These are phyloP conservation scores for Aspergillus neotritici DNA, from an alignment of 2,329 filamentous ascomycete species.

Conservation along the genomic window DNA sequence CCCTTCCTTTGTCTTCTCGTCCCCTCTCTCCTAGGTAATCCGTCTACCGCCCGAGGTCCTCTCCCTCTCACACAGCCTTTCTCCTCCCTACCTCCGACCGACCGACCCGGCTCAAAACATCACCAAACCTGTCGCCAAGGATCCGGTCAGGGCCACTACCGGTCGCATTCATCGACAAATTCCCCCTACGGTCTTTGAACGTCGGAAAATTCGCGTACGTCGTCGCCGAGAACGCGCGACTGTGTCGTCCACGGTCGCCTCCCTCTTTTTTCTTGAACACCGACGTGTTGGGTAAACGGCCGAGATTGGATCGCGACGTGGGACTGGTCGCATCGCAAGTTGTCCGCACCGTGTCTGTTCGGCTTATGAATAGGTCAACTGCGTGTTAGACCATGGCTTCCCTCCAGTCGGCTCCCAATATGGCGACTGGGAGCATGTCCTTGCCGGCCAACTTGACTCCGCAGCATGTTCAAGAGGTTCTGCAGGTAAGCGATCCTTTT, in stretches of 20 bases:
- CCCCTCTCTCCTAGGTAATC: conserved; percentile 16
- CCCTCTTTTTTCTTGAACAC: conserved; percentile 11
- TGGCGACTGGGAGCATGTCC: conserved; percentile 59
- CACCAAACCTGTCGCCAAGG: conserved; percentile 32
- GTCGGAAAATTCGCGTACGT: conserved; percentile 17
- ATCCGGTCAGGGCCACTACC: conserved; percentile 20
- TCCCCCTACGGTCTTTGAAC: conserved; percentile 16
- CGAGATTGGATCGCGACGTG: conserved; percentile 2
- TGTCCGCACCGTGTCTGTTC: conserved; percentile 12
- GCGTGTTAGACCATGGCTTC: conserved; percentile 63
- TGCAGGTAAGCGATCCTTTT: conserved; percentile 35
- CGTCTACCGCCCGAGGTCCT: conserved; percentile 17
- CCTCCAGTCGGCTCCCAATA: conserved; percentile 64
- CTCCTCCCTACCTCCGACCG: neutral
- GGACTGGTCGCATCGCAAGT: conserved; percentile 17
- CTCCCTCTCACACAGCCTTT: conserved; percentile 1
- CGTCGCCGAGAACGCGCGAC: conserved; percentile 21
- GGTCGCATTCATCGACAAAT: conserved; percentile 23
- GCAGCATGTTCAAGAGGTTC: conserved; percentile 72
- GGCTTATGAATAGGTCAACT: conserved; percentile 28
- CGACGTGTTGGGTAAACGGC: conserved; percentile 4
- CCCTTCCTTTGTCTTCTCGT: conserved; percentile 12
- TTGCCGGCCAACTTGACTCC: conserved; percentile 65
- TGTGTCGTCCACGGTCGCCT: conserved; percentile 13
- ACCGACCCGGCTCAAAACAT: conserved; percentile 22